Evolutionary conservation across 2,329 filamentous ascomycete genomes (phyloP).

Genomic region (Curvularia hawaiiensis): DNA sequence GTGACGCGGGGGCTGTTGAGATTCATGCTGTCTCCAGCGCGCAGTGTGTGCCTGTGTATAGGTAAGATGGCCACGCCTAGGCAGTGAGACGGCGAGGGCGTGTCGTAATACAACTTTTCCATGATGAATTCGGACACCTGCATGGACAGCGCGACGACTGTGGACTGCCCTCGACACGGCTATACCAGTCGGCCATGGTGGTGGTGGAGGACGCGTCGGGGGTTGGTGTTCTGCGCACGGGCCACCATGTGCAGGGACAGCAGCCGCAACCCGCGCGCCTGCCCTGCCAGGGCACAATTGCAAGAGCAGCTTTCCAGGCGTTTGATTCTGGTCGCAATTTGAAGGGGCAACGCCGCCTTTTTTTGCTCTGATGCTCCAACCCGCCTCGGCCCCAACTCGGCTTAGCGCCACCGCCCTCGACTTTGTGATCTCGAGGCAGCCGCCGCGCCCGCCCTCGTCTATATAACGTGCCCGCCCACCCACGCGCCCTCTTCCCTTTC

Average conservation of each 20-base stretch:
- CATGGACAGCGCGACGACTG: neutral
- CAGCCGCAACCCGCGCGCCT: conserved; percentile 7
- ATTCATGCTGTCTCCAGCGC: neutral
- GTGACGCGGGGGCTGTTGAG: neutral
- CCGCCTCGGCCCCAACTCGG: conserved; percentile 23
- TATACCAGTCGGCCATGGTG: neutral
- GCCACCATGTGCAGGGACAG: neutral
- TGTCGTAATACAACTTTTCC: neutral
- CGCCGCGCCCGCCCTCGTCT: conserved; percentile 29
- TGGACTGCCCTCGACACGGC: neutral
- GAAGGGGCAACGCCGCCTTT: conserved; percentile 16
- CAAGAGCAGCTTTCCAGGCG: conserved; percentile 28
- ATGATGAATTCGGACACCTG: neutral
- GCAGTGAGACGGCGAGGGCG: neutral
- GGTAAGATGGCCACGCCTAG: neutral
- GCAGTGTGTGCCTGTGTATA: neutral
- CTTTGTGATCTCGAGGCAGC: conserved; percentile 35
- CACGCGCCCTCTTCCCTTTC: conserved; percentile 13
- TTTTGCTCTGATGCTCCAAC: conserved; percentile 25
- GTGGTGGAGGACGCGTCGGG: conserved; percentile 14
- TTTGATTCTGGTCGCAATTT: conserved; percentile 25
- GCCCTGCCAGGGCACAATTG: conserved; percentile 12
- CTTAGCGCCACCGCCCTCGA: conserved; percentile 27
- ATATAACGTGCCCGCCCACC: conserved; percentile 26
- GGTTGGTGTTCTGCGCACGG: conserved; percentile 18